Base-by-base conservation (phyloP, 2,329 filamentous ascomycete species). In the Alternaria ethzedia region DNA sequence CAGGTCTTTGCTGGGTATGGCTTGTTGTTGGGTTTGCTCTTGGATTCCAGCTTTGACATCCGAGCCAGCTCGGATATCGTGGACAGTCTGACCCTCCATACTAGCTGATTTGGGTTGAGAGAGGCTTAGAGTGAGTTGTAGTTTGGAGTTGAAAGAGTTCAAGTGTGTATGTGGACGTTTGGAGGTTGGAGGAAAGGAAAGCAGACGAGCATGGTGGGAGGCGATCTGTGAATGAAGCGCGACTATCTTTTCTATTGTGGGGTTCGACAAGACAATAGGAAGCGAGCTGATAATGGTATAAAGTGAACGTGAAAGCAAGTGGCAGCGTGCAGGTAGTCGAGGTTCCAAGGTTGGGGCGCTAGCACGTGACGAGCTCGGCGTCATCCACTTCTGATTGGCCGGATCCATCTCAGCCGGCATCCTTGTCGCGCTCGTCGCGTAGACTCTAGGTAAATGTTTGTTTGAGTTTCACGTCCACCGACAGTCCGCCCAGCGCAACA, bases 381-480 rank as follows among this genome's bases (percentile, higher is more conserved):
- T 58, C 20, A 13, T 43, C 7, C 21, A 3, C 54, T 57, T 52
- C 54, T 74, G 71, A 74, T 73, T 73, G 70, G 72, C 54, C 56
- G 51, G 20, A 15, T 8, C 17, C 46, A 49, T 4, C 20, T 58
- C 67, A 64, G 67, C 63, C 60, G 59, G 68, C 68, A 68, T 59
- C 61, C 71, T 63, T 66, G 69, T 68, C 69, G 70, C 63, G 64
- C 61, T 57, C 59, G 69, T 71, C 74, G 71, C 72, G 70, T 69
- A 66, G 55, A 54, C 47, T 54, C 55, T 54, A 49, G 50, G 50
- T 56, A 67, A 61, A 73, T 72, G 70, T 71, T 77, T 75, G 71
- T 75, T 75, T 72, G 68, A 67, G 59, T 49, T 49, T 57, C 61
- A 62, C 56, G 63, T 59, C 28, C 26, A 54, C 61, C n/a, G 30